A percentile compares a stretch with the other conserved stretches of the same genome.
Conservation (phyloP, 2,329 filamentous ascomycete species). For the Fusarium avenaceum region DNA sequence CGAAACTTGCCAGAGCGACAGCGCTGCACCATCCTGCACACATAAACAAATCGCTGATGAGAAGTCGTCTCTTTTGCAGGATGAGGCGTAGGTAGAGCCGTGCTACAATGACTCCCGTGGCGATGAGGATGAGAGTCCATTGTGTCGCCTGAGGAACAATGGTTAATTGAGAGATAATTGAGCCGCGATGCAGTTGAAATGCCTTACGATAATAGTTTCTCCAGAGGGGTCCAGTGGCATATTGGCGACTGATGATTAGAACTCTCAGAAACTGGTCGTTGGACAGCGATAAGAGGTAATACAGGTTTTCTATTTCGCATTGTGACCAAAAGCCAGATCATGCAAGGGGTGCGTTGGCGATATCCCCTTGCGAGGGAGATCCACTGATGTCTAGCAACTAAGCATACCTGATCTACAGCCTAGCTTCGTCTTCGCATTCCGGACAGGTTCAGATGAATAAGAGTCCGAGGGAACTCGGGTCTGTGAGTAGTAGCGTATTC, state of each 20-base stretch:
- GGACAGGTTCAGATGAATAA: no score
- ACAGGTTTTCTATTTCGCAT: not conserved
- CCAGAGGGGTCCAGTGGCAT: conserved; percentile 20
- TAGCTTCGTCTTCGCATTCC: conserved; percentile 9
- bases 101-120: conserved; percentile 14
- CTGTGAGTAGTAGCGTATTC: no score
- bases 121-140: conserved; percentile 20
- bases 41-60: conserved; percentile 25
- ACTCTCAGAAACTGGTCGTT: not conserved
- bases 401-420: not conserved
- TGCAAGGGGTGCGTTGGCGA: not conserved
- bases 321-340: not conserved
- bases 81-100: conserved; percentile 16
- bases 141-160: not conserved
- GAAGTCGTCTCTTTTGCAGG: conserved; percentile 13
- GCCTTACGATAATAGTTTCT: conserved; percentile 3
- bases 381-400: not conserved
- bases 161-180: no score
- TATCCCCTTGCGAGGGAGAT: not conserved
- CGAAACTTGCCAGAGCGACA: not conserved
- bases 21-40: conserved; percentile 20
- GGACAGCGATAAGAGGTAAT: not conserved
- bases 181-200: rapidly evolving
- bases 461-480: not conserved
- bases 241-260: not conserved